phyloP scores from a whole-genome alignment of 2,329 filamentous ascomycete genomes.

The Venturia aucupariae region DNA sequence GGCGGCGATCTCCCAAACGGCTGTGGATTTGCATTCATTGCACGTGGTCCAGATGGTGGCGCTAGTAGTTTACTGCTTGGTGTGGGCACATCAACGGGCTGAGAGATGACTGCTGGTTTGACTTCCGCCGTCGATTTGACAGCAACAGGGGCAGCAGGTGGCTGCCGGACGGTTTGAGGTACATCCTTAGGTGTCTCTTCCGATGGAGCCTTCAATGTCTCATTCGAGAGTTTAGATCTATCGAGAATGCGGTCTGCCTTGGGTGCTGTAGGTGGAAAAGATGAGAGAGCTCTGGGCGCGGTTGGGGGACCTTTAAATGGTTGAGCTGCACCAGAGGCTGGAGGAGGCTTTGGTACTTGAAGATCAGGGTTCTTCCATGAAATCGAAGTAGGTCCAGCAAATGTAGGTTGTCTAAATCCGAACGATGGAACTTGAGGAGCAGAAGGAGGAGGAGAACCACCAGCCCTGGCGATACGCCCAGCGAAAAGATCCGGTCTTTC shows the following conservation, averaged over 20 bases:
- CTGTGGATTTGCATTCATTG: constrained; percentile 14
- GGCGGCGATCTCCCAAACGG: constrained; percentile 11
- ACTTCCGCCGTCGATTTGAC: neutral
- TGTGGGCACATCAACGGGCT: neutral
- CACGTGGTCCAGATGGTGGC: constrained; percentile 13
- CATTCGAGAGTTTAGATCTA: constrained; percentile 23
- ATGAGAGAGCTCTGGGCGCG: constrained; percentile 28
- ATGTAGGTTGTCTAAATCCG: constrained; percentile 26
- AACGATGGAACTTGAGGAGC: constrained; percentile 48
- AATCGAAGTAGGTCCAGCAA: constrained; percentile 23
- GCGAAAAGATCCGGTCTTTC: constrained; percentile 36
- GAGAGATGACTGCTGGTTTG: neutral
- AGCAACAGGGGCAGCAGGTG: neutral
- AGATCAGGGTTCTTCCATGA: constrained; percentile 34
- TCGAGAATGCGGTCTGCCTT: constrained; percentile 27
- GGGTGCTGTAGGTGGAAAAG: constrained; percentile 32
- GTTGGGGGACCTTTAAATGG: constrained; percentile 24
- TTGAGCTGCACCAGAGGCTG: constrained; percentile 22
- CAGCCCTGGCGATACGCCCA: constrained; percentile 35
- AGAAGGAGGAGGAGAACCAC: constrained; percentile 43
- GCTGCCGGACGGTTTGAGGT: neutral
- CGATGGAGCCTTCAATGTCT: neutral
- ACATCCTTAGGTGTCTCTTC: constrained; percentile 17
- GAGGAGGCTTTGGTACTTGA: constrained; percentile 21
- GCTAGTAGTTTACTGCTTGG: neutral